phyloP scores from a whole-genome alignment of 805 yeast genomes.

The Nakazawaea ernobii region DNA sequence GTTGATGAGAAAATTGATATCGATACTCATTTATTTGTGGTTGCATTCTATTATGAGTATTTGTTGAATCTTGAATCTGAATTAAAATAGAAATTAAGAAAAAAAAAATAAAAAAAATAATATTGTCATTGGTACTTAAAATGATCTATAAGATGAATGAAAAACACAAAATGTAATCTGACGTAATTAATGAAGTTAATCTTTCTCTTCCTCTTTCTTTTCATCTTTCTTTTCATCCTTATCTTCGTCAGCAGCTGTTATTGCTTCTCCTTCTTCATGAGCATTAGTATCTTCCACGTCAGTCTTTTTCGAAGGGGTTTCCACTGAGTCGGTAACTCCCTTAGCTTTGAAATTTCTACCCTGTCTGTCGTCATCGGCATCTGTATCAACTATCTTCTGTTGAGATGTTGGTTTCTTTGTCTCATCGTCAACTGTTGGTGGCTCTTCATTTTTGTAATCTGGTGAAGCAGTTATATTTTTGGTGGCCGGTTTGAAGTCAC shows the following conservation, averaged over 20 bases:
- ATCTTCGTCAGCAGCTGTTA: too few relatives aligned
- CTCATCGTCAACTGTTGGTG: background rate
- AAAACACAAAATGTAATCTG: too few relatives aligned
- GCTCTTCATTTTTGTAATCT: background rate
- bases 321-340: background rate
- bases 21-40: conserved; percentile 53
- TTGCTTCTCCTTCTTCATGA: too few relatives aligned
- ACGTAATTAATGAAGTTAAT: too few relatives aligned
- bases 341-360: conserved; percentile 7
- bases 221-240: too few relatives aligned
- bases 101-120: too few relatives aligned
- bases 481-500: background rate
- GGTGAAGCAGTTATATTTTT: background rate
- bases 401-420: background rate
- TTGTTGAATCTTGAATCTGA: conserved; percentile 27
- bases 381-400: background rate
- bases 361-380: conserved; percentile 1
- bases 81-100: too few relatives aligned
- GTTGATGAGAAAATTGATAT: conserved; percentile 55
- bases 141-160: too few relatives aligned
- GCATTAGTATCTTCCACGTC: background rate
- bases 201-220: too few relatives aligned
- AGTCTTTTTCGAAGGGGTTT: background rate
- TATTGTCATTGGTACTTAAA: too few relatives aligned
- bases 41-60: conserved; percentile 51